These are phyloP conservation scores for Melanogaster broomeanus DNA, from an alignment of 768 basidiomycete species.

Conservation along the genomic window DNA sequence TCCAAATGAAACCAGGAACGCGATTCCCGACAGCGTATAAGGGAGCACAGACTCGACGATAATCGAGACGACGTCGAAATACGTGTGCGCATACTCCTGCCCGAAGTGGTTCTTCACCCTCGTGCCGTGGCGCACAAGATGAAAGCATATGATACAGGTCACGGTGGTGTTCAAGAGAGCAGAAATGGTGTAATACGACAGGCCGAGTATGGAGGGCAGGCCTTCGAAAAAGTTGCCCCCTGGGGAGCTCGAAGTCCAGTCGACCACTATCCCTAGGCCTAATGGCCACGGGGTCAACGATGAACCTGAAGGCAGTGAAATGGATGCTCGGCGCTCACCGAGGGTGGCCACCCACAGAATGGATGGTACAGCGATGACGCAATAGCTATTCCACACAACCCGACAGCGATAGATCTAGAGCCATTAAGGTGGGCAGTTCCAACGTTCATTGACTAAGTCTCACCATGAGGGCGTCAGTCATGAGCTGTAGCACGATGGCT, in stretches of 20 bases:
- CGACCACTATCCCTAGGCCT: not conserved
- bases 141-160: slow-evolving; percentile 6
- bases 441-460: slow-evolving; percentile 28
- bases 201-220: not conserved
- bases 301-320: not conserved
- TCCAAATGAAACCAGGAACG: not conserved
- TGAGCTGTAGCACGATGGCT: slow-evolving; percentile 31
- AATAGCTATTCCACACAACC: slow-evolving; percentile 30
- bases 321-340: slow-evolving; percentile 33
- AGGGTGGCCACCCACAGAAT: slow-evolving; percentile 25
- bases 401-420: slow-evolving; percentile 41
- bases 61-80: not conserved
- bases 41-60: not conserved
- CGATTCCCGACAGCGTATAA: not conserved
- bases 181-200: not conserved
- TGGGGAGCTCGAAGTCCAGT: not conserved
- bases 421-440: slow-evolving; percentile 9
- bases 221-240: not conserved
- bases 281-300: not conserved
- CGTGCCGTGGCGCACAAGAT: not conserved
- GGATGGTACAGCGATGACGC: slow-evolving; percentile 16
- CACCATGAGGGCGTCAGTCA: slow-evolving; percentile 33
- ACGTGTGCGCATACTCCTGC: not conserved
- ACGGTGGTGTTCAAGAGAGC: not conserved
- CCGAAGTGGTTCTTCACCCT: not conserved